Evolutionary conservation across 176 grass and related monocot genomes (phyloP).

Genomic region (Oryza meridionalis): DNA sequence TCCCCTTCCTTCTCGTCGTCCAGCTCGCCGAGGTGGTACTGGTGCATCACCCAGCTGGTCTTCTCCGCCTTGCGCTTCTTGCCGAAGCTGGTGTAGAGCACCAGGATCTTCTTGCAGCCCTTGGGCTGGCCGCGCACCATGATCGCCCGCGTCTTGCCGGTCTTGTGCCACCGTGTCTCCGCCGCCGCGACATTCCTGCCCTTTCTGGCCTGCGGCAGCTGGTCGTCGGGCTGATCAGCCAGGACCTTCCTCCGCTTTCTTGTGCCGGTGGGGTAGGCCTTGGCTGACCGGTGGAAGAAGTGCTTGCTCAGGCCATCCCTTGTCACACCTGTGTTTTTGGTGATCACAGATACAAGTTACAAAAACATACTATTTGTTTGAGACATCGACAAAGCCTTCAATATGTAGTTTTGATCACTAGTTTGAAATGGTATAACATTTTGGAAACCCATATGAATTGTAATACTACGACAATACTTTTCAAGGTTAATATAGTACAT

Average conservation of each 20-base stretch:
- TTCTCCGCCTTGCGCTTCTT: constrained; percentile 80
- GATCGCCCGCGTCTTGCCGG: constrained; percentile 74
- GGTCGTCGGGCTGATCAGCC: constrained; percentile 38
- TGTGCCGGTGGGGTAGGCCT: constrained; percentile 85
- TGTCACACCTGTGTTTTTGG: constrained; percentile 62
- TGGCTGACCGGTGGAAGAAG: constrained; percentile 94
- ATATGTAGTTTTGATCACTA: neutral
- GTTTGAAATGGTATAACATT: neutral
- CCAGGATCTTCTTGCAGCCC: constrained; percentile 97
- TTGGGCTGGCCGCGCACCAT: constrained; percentile 57
- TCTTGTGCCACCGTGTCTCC: constrained; percentile 94
- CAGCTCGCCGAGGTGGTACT: constrained; percentile 83
- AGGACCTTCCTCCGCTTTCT: constrained; percentile 91
- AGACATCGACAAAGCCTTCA: neutral
- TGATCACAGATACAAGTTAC: neutral
- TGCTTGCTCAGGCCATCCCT: constrained; percentile 82
- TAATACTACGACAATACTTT: neutral
- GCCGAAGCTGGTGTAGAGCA: constrained; percentile 82
- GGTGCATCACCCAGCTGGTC: constrained; percentile 98
- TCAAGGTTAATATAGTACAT: neutral
- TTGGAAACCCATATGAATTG: neutral
- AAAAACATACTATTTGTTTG: neutral
- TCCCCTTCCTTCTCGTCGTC: constrained; percentile 92
- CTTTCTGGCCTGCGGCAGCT: neutral
- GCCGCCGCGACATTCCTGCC: constrained; percentile 12